phyloP scores from a whole-genome alignment of 2,329 filamentous ascomycete species.

The Trichophyton schoenleinii region DNA sequence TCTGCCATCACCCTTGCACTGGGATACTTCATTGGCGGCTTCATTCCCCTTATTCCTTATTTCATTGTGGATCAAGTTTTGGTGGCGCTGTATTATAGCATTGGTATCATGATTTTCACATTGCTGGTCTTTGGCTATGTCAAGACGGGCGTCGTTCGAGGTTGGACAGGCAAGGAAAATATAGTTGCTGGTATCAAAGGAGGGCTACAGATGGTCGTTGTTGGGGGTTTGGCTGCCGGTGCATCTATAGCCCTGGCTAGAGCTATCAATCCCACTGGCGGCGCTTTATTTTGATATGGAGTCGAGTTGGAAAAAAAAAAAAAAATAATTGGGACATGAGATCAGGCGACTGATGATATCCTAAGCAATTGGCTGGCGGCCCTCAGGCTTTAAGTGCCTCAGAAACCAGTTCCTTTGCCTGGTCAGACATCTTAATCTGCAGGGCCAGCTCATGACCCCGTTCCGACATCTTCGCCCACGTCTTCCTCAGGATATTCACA shows the following conservation, averaged over 20 bases:
- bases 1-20: constrained; percentile 54
- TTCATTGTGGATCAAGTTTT: constrained; percentile 42
- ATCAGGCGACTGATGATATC: neutral
- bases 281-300: neutral
- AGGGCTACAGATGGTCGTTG: constrained; percentile 51
- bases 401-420: constrained; percentile 48
- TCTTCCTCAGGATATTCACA: constrained; percentile 56
- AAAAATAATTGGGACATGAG: neutral
- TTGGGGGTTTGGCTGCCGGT: constrained; percentile 53
- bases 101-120: constrained; percentile 32
- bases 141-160: constrained; percentile 36
- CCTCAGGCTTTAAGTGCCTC: constrained; percentile 41
- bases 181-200: constrained; percentile 45
- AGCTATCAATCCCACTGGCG: constrained; percentile 33
- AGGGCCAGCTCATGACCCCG: constrained; percentile 52
- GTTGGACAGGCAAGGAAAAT: constrained; percentile 34
- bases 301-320: neutral
- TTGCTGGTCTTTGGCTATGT: constrained; percentile 32
- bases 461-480: constrained; percentile 63
- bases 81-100: constrained; percentile 39
- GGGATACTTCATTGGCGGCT: constrained; percentile 57
- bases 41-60: constrained; percentile 60
- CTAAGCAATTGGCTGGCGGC: neutral
- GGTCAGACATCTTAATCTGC: constrained; percentile 51
- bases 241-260: constrained; percentile 53